Evolutionary conservation across 371 early-diverging fungal genomes (phyloP).

Genomic region (Batkoa obscura): DNA sequence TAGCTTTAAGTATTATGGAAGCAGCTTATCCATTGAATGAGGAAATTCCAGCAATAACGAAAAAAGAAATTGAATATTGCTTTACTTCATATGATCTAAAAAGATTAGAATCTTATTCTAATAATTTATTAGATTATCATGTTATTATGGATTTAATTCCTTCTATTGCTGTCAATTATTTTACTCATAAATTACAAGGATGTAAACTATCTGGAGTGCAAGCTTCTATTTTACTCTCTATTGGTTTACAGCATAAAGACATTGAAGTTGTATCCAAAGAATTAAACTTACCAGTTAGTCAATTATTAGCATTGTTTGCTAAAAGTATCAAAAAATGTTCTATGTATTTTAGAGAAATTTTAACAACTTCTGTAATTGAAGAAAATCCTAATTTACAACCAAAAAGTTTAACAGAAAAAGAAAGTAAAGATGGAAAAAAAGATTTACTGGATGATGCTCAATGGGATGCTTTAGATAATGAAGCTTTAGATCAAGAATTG

Average conservation of each 20-base stretch:
- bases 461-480: slow-evolving; percentile 63
- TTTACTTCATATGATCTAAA: slow-evolving; percentile 82
- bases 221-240: slow-evolving; percentile 59
- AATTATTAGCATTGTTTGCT: slow-evolving; percentile 82
- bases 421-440: slow-evolving; percentile 2
- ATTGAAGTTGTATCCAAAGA: slow-evolving; percentile 74
- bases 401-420: slow-evolving; percentile 1
- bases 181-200: slow-evolving; percentile 34
- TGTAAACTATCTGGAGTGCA: slow-evolving; percentile 73
- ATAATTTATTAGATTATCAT: slow-evolving; percentile 91
- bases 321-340: slow-evolving; percentile 69
- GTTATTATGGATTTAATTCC: slow-evolving; percentile 87
- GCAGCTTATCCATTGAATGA: slow-evolving; percentile 17
- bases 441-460: slow-evolving; percentile 47
- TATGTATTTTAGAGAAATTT: slow-evolving; percentile 33
- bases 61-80: slow-evolving; percentile 28
- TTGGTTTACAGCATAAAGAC: slow-evolving; percentile 82
- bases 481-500: slow-evolving; percentile 55
- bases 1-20: slow-evolving; percentile 68
- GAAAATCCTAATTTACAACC: slow-evolving; percentile 9
- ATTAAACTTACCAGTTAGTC: slow-evolving; percentile 58
- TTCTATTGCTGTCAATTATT: slow-evolving; percentile 54
- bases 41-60: slow-evolving; percentile 14
- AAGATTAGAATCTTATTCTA: slow-evolving; percentile 82
- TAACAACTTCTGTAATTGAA: slow-evolving; percentile 16